These are phyloP conservation scores for Trichoderma arundinaceum DNA, from an alignment of 2,329 filamentous ascomycete species.

Conservation along the genomic window DNA sequence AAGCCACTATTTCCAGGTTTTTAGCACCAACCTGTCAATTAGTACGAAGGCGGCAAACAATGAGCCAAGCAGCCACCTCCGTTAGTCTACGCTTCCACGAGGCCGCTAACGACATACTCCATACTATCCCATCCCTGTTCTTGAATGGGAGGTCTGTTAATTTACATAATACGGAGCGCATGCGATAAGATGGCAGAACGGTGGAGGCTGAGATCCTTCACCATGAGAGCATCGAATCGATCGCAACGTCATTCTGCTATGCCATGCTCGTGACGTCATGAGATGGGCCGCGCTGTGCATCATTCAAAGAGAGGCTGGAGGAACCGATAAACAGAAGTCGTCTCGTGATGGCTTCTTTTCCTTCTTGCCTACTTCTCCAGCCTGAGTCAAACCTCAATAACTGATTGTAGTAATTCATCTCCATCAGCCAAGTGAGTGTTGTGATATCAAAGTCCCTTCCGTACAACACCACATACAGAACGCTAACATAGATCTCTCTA, in stretches of 20 bases:
- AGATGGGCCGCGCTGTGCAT: not conserved
- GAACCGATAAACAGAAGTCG: not conserved
- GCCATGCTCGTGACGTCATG: constrained; percentile 16
- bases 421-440: not conserved
- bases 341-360: constrained; percentile 16
- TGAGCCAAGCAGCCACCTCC: not conserved
- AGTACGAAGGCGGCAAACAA: too few relatives aligned
- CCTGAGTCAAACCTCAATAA: not conserved
- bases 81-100: not conserved
- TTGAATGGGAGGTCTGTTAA: constrained; percentile 15
- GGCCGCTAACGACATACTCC: not conserved
- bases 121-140: not conserved
- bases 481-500: not conserved
- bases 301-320: not conserved
- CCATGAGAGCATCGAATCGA: not conserved
- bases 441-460: not conserved
- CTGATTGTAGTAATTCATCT: not conserved
- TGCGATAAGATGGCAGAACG: not conserved
- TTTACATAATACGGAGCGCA: constrained; percentile 13
- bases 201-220: constrained; percentile 2
- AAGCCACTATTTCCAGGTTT: constrained; percentile 16
- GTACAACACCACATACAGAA: not conserved
- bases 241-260: constrained; percentile 2
- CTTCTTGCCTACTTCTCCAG: not conserved
- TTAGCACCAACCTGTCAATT: not conserved